Conservation (phyloP, 1,284 basidiomycete genomes). For the Pseudozyma sp. region DNA sequence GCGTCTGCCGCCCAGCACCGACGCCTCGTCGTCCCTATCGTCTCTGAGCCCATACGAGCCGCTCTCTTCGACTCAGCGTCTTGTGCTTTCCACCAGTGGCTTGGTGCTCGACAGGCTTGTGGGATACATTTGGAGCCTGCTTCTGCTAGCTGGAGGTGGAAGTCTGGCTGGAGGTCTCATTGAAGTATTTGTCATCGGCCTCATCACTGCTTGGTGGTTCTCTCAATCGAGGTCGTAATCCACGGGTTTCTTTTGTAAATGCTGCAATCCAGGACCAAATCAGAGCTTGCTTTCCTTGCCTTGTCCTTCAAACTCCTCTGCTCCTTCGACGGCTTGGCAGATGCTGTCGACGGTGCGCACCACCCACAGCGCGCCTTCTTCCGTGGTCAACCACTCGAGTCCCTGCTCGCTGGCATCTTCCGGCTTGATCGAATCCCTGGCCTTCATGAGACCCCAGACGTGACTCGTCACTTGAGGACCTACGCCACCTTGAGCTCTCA, state of each 20-base stretch:
- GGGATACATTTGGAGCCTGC: constrained; percentile 79
- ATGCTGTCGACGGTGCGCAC: constrained; percentile 81
- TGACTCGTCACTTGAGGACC: constrained; percentile 91
- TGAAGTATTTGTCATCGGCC: constrained; percentile 51
- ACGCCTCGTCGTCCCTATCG: constrained; percentile 71
- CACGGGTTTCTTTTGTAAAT: neutral
- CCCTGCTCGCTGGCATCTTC: constrained; percentile 74
- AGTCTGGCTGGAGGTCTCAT: constrained; percentile 69
- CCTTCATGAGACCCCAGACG: constrained; percentile 91
- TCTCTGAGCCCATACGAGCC: constrained; percentile 67
- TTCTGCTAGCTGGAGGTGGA: constrained; percentile 81
- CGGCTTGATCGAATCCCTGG: constrained; percentile 67
- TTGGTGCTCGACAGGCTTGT: constrained; percentile 78
- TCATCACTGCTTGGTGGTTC: constrained; percentile 57
- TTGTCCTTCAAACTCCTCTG: constrained; percentile 49
- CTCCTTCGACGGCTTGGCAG: constrained; percentile 56
- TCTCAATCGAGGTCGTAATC: constrained; percentile 18
- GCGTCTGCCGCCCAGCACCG: constrained; percentile 69
- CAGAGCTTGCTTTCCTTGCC: constrained; percentile 45
- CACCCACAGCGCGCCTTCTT: constrained; percentile 93
- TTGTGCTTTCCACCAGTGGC: constrained; percentile 70
- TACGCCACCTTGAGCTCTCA: constrained; percentile 86
- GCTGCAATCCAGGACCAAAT: neutral
- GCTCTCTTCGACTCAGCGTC: constrained; percentile 39
- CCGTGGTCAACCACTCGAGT: constrained; percentile 80